These are phyloP conservation scores for Prinsepia uniflora DNA, from an alignment of 306 rosid genomes.

Conservation along the genomic window DNA sequence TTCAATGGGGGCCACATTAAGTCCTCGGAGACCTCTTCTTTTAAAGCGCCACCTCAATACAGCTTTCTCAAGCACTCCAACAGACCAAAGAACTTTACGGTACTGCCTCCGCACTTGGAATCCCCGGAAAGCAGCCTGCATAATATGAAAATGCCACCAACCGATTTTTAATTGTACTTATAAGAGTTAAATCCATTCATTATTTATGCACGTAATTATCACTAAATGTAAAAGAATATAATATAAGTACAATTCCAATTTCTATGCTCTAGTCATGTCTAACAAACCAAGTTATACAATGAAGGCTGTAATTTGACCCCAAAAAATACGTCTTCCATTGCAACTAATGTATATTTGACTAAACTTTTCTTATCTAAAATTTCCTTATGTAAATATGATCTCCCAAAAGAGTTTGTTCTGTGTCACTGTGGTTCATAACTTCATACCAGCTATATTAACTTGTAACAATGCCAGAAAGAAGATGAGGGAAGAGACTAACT, in stretches of 20 bases:
- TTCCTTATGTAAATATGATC: not conserved
- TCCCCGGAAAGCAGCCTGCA: slow-evolving; percentile 86
- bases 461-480: slow-evolving; percentile 11
- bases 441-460: slow-evolving; percentile 1
- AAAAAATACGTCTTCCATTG: not conserved
- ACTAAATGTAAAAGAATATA: not conserved
- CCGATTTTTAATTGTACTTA: slow-evolving; percentile 11
- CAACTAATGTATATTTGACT: not conserved
- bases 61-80: slow-evolving; percentile 86
- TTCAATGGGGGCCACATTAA: slow-evolving; percentile 44
- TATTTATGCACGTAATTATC: not conserved
- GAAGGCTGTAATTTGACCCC: slow-evolving; percentile 3
- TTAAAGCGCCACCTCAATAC: slow-evolving; percentile 86
- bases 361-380: not conserved
- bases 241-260: not conserved
- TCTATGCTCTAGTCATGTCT: slow-evolving; percentile 1
- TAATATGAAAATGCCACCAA: slow-evolving; percentile 30
- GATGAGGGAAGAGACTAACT: slow-evolving; percentile 40
- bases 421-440: not conserved
- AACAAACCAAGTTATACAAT: not conserved
- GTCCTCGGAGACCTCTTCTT: slow-evolving; percentile 92
- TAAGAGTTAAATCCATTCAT: not conserved
- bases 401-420: not conserved
- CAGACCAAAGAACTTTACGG: slow-evolving; percentile 81
- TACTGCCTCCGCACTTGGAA: slow-evolving; percentile 75